phyloP scores from a whole-genome alignment of 1,284 basidiomycete genomes.

The Entoloma clypeatum region DNA sequence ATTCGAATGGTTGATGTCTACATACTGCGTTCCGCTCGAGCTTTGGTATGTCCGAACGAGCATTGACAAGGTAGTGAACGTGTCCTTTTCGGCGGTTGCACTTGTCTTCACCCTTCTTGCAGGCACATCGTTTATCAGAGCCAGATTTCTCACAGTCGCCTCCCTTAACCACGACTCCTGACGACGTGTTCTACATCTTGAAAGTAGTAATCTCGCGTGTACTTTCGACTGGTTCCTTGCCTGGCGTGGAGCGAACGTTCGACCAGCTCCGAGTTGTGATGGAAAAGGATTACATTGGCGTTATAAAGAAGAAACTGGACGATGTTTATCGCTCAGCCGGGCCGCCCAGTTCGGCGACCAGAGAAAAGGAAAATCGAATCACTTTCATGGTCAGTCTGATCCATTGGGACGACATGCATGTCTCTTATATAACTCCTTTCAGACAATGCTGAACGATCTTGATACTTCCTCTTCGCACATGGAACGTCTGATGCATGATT shows the following conservation, averaged over 20 bases:
- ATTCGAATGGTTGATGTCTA: conserved; percentile 67
- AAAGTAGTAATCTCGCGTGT: conserved; percentile 78
- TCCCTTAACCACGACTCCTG: conserved; percentile 71
- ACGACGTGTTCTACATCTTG: conserved; percentile 92
- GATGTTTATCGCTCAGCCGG: conserved; percentile 69
- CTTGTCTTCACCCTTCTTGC: conserved; percentile 9
- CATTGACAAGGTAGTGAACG: conserved; percentile 72
- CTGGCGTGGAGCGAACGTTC: conserved; percentile 55
- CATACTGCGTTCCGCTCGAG: conserved; percentile 88
- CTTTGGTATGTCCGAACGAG: conserved; percentile 88
- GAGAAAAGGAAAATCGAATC: conserved; percentile 73
- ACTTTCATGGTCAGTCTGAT: conserved; percentile 71
- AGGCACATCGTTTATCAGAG: conserved; percentile 71
- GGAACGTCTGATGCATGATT: conserved; percentile 74
- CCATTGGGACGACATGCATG: conserved; percentile 2
- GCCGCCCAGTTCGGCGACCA: conserved; percentile 39
- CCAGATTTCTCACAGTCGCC: conserved; percentile 66
- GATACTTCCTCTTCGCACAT: conserved; percentile 85
- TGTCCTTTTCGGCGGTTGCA: conserved; percentile 7
- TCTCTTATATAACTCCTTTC: conserved; percentile 6
- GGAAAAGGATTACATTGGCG: conserved; percentile 75
- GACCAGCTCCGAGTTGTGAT: conserved; percentile 68
- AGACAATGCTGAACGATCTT: conserved; percentile 88
- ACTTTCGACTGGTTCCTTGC: conserved; percentile 67
- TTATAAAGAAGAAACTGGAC: conserved; percentile 81